phyloP scores from a whole-genome alignment of 225 moss, liverwort and hornwort genomes.

The Takakia lepidozioides region DNA sequence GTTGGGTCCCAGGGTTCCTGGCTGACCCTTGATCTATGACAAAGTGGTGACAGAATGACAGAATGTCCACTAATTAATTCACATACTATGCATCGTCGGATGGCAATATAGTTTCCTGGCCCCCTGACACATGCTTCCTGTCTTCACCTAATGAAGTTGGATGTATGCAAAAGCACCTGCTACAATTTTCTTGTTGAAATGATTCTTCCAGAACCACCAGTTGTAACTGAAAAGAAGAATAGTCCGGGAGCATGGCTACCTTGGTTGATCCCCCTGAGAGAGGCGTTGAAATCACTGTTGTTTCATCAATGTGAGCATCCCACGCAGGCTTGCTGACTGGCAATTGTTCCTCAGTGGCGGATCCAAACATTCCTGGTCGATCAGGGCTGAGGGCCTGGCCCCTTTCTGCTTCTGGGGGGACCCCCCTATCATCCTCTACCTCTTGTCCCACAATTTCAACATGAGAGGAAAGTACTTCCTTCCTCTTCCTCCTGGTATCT shows the following conservation, averaged over 20 bases:
- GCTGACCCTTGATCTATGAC: too few relatives aligned
- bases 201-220: background rate
- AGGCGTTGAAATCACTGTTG: slow-evolving; percentile 7
- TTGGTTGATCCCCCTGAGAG: slow-evolving; percentile 25
- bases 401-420: slow-evolving; percentile 10
- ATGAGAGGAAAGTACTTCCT: slow-evolving; percentile 29
- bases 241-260: slow-evolving; percentile 16
- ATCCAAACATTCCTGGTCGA: slow-evolving; percentile 27
- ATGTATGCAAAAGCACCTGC: background rate
- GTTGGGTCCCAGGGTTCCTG: too few relatives aligned
- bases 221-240: background rate
- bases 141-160: slow-evolving; percentile 19
- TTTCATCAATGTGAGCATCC: slow-evolving; percentile 12
- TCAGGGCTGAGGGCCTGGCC: slow-evolving; percentile 15
- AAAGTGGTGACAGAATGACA: too few relatives aligned
- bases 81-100: too few relatives aligned
- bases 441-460: slow-evolving; percentile 22
- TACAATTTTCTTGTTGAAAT: background rate
- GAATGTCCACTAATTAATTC: too few relatives aligned
- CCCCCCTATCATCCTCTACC: slow-evolving; percentile 7
- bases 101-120: too few relatives aligned
- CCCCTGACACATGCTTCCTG: background rate
- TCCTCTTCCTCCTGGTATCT: slow-evolving; percentile 24
- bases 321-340: slow-evolving; percentile 8
- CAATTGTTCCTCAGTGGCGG: slow-evolving; percentile 58